Evolutionary conservation across 371 early-diverging fungal genomes (phyloP).

Genomic region (Blastocladiella emersonii): DNA sequence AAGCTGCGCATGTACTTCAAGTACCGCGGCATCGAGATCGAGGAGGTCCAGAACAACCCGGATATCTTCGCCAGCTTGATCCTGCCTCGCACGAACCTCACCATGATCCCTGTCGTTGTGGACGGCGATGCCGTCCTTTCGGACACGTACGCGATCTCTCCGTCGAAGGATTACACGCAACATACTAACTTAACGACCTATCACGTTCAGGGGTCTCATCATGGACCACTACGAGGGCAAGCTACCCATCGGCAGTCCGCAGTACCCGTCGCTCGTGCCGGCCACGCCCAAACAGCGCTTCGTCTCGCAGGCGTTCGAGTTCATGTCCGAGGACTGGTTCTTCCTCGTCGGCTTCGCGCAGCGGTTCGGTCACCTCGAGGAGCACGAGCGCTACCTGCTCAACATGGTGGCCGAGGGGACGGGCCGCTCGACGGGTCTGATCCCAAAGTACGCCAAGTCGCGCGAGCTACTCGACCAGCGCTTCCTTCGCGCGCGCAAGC

Average conservation of each 20-base stretch:
- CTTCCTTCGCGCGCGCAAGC: neutral
- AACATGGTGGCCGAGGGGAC: neutral
- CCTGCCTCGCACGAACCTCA: neutral
- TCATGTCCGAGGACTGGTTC: neutral
- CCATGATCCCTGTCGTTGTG: neutral
- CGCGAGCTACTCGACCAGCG: neutral
- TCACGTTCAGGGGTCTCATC: neutral
- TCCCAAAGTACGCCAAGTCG: too few relatives aligned
- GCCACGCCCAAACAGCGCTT: neutral
- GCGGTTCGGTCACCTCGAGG: neutral
- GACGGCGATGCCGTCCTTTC: neutral
- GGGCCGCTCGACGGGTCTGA: neutral
- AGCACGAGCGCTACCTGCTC: neutral
- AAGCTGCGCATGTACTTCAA: neutral
- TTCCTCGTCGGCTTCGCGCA: neutral
- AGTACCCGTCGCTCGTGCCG: neutral
- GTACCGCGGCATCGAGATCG: neutral
- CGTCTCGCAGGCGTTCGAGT: neutral
- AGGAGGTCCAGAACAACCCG: neutral
- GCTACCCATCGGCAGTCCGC: neutral
- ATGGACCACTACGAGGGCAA: neutral
- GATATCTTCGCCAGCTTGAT: neutral
- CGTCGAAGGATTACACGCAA: too few relatives aligned
- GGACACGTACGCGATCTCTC: too few relatives aligned
- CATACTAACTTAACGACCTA: too few relatives aligned